phyloP scores from a whole-genome alignment of 2,329 filamentous ascomycete genomes.

The Nannizziopsis arthrosporioides region DNA sequence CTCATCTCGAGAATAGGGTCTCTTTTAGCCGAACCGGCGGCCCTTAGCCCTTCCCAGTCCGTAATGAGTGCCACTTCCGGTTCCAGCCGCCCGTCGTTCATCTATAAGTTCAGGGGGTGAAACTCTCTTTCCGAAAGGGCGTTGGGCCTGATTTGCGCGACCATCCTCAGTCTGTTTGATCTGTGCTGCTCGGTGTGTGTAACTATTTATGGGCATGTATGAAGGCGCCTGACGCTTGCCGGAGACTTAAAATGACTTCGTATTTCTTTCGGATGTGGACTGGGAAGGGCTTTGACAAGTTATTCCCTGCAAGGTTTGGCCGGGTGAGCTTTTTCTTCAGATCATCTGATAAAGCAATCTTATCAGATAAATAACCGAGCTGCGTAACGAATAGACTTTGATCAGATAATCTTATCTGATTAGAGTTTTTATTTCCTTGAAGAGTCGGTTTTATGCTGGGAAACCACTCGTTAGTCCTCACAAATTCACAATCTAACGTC shows the following conservation, averaged over 20 bases:
- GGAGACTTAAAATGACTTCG: no score
- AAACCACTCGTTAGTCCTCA: not conserved
- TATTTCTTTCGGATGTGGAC: not conserved
- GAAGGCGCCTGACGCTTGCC: no score
- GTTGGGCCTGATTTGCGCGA: not conserved
- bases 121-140: not conserved
- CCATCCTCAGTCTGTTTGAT: not conserved
- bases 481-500: not conserved
- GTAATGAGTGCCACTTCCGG: not conserved
- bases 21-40: not conserved
- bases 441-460: not conserved
- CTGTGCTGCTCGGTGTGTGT: no score
- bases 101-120: not conserved
- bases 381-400: not conserved
- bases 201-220: no score
- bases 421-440: slow-evolving; percentile 8
- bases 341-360: slow-evolving; percentile 11
- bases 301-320: not conserved
- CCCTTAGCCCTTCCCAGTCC: not conserved
- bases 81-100: not conserved
- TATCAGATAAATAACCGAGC: not conserved
- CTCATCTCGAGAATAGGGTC: not conserved
- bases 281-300: not conserved
- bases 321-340: slow-evolving; percentile 2
- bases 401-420: slow-evolving; percentile 12